Evolutionary conservation across 106 monocot species (phyloP), one percentile per base, ranked within the genome.

Genomic region (Dioscorea zingiberensis): DNA sequence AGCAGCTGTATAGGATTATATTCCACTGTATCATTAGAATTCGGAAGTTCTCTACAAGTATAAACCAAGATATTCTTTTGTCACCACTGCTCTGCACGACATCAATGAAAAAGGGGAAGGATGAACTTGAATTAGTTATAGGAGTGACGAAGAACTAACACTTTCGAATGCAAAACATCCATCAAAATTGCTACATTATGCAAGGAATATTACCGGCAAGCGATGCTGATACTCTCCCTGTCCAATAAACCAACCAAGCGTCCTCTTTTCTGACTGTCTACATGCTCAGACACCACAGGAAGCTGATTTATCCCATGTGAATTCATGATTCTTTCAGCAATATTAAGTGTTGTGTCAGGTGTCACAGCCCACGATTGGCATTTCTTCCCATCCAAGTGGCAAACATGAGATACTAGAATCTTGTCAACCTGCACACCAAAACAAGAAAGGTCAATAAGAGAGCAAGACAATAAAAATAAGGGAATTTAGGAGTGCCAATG

Each of bases 321-420:
- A 69, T 85, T 69, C 89, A 89, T 89, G 26, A 85, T 76, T 17
- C 62, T 85, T 72, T 80, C 66, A 24, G 79, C 85, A 58, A 73
- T 12, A 55, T 51, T 6, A 46, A 89, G 82, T 54, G 67, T 76
- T 79, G 76, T 89, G 47, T 71, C 68, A 74, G 81, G 81, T 55
- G 89, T 73, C 49, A 69, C 82, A 61, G 65, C 60, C 76, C 75
- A 76, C 29, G 46, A 55, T 44, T 47, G 79, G 45, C 53, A 63
- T 47, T 68, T 73, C 23, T 71, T 60, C 30, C 67, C 73, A 55
- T 82, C 46, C 30, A 69, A 13, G 27, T 71, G 26, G 65, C 65
- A 85, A 47, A 85, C 60, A 21, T 85, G 67, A 68, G 75, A 81
- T 62, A 85, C 71, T 16, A 60, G 61, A 55, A 79, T 59, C 26